Evolutionary conservation across 768 basidiomycete species (phyloP), one percentile per base, ranked within the genome.

Genomic region (Tulasnella sp.): DNA sequence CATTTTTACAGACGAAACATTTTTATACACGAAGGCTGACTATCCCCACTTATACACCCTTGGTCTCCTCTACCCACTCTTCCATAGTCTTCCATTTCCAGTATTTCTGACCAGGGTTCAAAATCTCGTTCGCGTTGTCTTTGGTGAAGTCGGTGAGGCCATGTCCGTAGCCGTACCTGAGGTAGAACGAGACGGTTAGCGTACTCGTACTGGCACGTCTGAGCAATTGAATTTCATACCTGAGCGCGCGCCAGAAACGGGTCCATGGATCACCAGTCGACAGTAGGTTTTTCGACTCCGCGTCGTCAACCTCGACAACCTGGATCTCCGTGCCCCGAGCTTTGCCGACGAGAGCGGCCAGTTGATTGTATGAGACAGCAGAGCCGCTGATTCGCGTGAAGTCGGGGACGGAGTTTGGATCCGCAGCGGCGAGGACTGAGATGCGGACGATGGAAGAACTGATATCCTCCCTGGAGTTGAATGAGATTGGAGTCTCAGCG

Each of bases 81-180:
- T 28, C 54, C 28, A 64, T 69, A 14, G 37, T 78, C 44, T 69
- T 60, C 77, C 77, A 78, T 8, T 60, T 78, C 77, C 60, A 78
- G 40, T 64, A 78, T 18, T 78, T 69, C 60, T 78, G 60, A 6
- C 60, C 58, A 3, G 77, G 77, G 41, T 78, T 78, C 60, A 78
- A 42, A 14, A 78, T 50, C 69, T 78, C 77, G 44, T 78, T 78
- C 34, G 31, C 3, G 44, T 78, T 78, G 1, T 80, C 80, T 75
- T 80, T 80, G 24, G 75, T 48, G 41, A 76, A 58, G 75, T 80
- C 75, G 1, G 48, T 58, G 20, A 60, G 40, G 31, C 80, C 80
- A 58, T 76, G 74, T 22, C 74, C 73, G 18, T 48, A 80, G 44
- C 54, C 75, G 42, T 69, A 80, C 9, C 34, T 50, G 48, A 76